These are phyloP conservation scores for Citrus unshiu DNA, from an alignment of 345 rosid species.

Conservation along the genomic window DNA sequence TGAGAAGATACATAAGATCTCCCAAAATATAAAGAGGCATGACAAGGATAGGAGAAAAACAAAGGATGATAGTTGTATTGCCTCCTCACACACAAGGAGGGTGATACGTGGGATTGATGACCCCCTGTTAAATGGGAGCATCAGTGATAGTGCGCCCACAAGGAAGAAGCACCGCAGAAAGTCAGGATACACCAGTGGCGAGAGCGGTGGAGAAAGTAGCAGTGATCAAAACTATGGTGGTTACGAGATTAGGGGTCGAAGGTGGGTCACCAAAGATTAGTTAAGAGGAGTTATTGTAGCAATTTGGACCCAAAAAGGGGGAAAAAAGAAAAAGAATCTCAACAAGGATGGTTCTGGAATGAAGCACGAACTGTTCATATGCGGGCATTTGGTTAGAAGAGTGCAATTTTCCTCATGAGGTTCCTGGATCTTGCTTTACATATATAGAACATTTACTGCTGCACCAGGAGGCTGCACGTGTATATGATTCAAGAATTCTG, in stretches of 20 bases:
- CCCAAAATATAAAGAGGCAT: constrained; percentile 78
- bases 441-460: constrained; percentile 1
- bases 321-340: background rate
- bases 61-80: constrained; percentile 83
- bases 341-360: background rate
- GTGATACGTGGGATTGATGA: constrained; percentile 93
- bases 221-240: constrained; percentile 79
- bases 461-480: constrained; percentile 3
- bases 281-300: background rate
- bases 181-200: constrained; percentile 73
- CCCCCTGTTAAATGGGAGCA: constrained; percentile 86
- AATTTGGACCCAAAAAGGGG: background rate
- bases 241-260: constrained; percentile 62
- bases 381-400: background rate
- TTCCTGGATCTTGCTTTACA: constrained; percentile 5
- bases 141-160: constrained; percentile 72
- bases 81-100: constrained; percentile 49
- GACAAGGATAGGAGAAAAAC: constrained; percentile 77
- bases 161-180: constrained; percentile 69
- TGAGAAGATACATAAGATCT: constrained; percentile 80
- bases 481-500: background rate
- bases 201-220: constrained; percentile 98
- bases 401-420: background rate
- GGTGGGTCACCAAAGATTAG: constrained; percentile 88
- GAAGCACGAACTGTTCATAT: background rate